Conservation (phyloP, 2,329 filamentous ascomycete species). For the Colletotrichum tropicicola region DNA sequence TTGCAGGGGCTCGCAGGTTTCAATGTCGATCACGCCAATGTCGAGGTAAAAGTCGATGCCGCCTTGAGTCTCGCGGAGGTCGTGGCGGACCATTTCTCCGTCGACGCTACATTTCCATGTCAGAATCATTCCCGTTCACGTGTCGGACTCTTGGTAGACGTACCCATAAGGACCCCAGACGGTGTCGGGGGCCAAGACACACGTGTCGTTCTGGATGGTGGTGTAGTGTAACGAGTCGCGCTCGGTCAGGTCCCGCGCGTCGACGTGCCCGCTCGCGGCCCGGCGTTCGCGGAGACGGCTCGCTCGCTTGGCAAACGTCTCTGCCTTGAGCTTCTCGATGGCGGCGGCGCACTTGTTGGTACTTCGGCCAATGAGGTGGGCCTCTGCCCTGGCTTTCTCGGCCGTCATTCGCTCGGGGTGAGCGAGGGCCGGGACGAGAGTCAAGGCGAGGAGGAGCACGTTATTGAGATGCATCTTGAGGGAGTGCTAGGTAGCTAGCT, state of each 20-base stretch:
- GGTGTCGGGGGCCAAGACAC: conserved; percentile 54
- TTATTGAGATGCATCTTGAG: neutral
- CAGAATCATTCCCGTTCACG: neutral
- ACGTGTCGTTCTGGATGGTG: conserved; percentile 42
- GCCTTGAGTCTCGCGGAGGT: conserved; percentile 4
- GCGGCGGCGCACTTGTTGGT: conserved; percentile 55
- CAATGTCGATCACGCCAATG: conserved; percentile 22
- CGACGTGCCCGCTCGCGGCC: conserved; percentile 16
- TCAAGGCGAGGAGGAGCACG: neutral
- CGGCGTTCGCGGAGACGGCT: neutral
- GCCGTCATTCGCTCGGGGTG: conserved; percentile 59
- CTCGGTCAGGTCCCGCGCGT: conserved; percentile 37
- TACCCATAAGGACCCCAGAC: conserved; percentile 57
- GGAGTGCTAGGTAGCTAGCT: no score
- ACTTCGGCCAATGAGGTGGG: conserved; percentile 48
- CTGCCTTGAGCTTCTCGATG: conserved; percentile 52
- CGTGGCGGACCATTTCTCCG: conserved; percentile 13
- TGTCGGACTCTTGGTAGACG: no score
- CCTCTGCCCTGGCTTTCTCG: conserved; percentile 59
- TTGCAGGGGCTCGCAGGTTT: conserved; percentile 20
- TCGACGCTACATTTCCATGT: neutral
- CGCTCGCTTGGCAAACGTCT: conserved; percentile 39
- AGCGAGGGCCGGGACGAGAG: conserved; percentile 35
- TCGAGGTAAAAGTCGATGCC: conserved; percentile 20
- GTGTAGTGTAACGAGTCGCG: conserved; percentile 41